Evolutionary conservation across 2,329 filamentous ascomycete genomes (phyloP).

Genomic region (Dothistroma septosporum): DNA sequence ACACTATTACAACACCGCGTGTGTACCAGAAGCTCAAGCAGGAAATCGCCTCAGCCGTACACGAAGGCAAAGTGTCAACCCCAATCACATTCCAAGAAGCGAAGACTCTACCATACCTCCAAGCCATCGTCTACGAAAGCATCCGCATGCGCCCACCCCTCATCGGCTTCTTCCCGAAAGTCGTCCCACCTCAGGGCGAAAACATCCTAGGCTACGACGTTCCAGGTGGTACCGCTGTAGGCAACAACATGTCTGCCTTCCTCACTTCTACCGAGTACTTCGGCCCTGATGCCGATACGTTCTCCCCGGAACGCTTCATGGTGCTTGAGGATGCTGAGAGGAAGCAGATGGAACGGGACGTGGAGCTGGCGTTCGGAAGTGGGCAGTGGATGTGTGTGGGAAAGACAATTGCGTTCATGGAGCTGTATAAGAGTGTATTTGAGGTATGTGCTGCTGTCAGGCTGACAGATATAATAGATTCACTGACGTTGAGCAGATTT

Average conservation of each 20-base stretch:
- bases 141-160: constrained; percentile 43
- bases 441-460: neutral
- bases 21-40: constrained; percentile 2
- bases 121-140: constrained; percentile 44
- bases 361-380: constrained; percentile 5
- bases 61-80: constrained; percentile 26
- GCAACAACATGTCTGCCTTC: constrained; percentile 29
- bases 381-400: constrained; percentile 6
- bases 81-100: constrained; percentile 31
- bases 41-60: neutral
- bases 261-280: constrained; percentile 31
- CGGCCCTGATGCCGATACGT: constrained; percentile 32
- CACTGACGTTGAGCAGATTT: neutral
- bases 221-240: constrained; percentile 11
- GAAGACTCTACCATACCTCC: constrained; percentile 38
- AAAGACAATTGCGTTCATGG: constrained; percentile 5
- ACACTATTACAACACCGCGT: neutral
- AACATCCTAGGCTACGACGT: constrained; percentile 14
- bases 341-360: constrained; percentile 4
- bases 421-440: constrained; percentile 6
- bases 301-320: constrained; percentile 36
- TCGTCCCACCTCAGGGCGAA: constrained; percentile 34
- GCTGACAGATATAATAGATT: too few relatives aligned
- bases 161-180: constrained; percentile 38
- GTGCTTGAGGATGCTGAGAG: neutral